Evolutionary conservation across 2,329 filamentous ascomycete genomes (phyloP), one percentile per base, ranked within the genome.

Genomic region (Coniella lustricola): DNA sequence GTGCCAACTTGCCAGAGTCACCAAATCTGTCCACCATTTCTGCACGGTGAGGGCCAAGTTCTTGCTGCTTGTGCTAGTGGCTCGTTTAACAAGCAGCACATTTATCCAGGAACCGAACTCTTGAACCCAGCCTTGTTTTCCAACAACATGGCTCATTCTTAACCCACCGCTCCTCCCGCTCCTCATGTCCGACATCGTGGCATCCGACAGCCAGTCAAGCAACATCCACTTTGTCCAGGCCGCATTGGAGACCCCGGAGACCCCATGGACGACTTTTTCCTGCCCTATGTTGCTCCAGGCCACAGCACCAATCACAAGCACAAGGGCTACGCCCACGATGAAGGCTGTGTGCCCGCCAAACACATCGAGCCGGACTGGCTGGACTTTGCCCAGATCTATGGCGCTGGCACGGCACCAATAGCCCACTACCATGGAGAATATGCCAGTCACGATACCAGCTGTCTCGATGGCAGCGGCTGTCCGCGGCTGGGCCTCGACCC

Each of bases 401-500:
- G 25, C 29, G 17, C 40, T 4, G 40, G 40, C 16, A 29, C 40
- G 8, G 25, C 25, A 5, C 40, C 25, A 17, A 40, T 42, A 29
- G 29, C 29, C 17, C 40, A 42, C 25, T 33, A 45, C 22, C 22
- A 38, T 16, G 34, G 36, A 18, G 49, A 49, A 18, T 48, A 45
- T 18, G 34, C 40, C 21, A 46, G 48, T 21, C 53, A 55, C 34
- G 53, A 55, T 20, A 51, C 53, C 46, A 44, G 29, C 14, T 55
- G 53, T 40, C 39, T 55, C 18, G 52, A 49, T 14, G 42, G 49
- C 12, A 46, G 18, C 22, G 51, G 52, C 10, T 53, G 53, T 37
- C 37, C 44, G 20, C 34, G 47, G 10, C 51, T 53, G 16, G 53
- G 51, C 22, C 44, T 53, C 41, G 41, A 44, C 22, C 44, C 46